phyloP scores from a whole-genome alignment of 768 basidiomycete species.

The Daedalea quercina region DNA sequence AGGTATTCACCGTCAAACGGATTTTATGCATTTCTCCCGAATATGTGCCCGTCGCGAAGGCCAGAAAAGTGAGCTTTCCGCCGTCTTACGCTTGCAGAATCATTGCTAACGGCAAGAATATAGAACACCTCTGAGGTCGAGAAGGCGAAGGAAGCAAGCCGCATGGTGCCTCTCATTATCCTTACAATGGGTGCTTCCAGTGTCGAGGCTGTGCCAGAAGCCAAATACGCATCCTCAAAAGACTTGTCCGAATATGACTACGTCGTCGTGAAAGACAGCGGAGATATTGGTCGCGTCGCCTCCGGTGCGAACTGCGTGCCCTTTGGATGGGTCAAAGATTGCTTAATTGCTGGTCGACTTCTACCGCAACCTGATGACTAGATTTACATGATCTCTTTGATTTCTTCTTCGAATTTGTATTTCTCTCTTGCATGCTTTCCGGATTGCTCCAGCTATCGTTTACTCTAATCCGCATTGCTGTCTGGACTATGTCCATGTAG shows the following conservation, averaged over 20 bases:
- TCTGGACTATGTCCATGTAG: neutral
- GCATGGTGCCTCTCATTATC: slow-evolving; percentile 56
- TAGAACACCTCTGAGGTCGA: slow-evolving; percentile 21
- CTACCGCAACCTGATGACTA: slow-evolving; percentile 19
- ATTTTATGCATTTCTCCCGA: slow-evolving; percentile 58
- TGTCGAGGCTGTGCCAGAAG: slow-evolving; percentile 60
- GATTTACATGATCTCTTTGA: neutral
- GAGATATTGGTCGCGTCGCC: slow-evolving; percentile 24
- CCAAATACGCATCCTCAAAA: slow-evolving; percentile 32
- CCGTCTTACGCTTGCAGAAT: too few species aligned
- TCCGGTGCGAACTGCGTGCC: slow-evolving; percentile 34
- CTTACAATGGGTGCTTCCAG: slow-evolving; percentile 69
- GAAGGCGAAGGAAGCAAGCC: slow-evolving; percentile 29
- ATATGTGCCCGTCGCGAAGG: slow-evolving; percentile 29
- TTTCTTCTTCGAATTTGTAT: neutral
- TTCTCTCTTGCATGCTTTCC: neutral
- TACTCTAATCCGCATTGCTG: neutral
- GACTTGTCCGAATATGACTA: slow-evolving; percentile 44
- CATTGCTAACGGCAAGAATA: neutral
- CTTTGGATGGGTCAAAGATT: slow-evolving; percentile 74
- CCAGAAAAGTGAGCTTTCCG: slow-evolving; percentile 22
- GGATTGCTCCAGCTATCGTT: neutral
- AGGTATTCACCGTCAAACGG: slow-evolving; percentile 45
- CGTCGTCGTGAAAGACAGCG: slow-evolving; percentile 50
- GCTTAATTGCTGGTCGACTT: slow-evolving; percentile 57